phyloP scores from a whole-genome alignment of 169 alveolate genomes.

The Ichthyophthirius multifiliis region DNA sequence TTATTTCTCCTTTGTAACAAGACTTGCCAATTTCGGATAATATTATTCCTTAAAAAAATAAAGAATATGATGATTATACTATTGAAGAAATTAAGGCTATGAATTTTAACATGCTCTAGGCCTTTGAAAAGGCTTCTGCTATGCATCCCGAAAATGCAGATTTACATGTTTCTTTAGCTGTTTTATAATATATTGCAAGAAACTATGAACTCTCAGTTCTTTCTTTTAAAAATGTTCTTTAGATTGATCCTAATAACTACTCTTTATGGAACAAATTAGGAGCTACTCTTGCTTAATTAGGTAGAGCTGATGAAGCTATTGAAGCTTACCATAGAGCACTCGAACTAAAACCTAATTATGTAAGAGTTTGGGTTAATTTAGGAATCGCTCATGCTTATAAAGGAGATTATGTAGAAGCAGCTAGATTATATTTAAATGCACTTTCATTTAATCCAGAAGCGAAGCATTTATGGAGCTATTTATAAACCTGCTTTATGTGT shows the following conservation, averaged over 20 bases:
- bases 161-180: conserved; percentile 81
- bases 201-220: conserved; percentile 76
- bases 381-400: conserved; percentile 82
- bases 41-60: conserved; percentile 8
- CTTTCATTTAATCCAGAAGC: conserved; percentile 81
- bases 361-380: conserved; percentile 86
- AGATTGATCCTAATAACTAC: conserved; percentile 76
- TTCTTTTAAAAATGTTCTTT: conserved; percentile 69
- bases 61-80: conserved; percentile 14
- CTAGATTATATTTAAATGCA: conserved; percentile 77
- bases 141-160: conserved; percentile 67
- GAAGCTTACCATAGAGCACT: conserved; percentile 76
- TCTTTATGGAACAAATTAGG: conserved; percentile 87
- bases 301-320: conserved; percentile 71
- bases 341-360: conserved; percentile 80
- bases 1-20: conserved; percentile 51
- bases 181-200: conserved; percentile 80
- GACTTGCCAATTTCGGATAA: not conserved
- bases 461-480: conserved; percentile 82
- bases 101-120: conserved; percentile 38
- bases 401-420: conserved; percentile 62
- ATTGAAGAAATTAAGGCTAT: conserved; percentile 39
- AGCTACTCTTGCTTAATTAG: conserved; percentile 84
- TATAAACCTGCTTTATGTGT: conserved; percentile 62
- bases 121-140: conserved; percentile 58